Conservation (phyloP, 305 asterid genomes). For the Ilex paraguariensis region DNA sequence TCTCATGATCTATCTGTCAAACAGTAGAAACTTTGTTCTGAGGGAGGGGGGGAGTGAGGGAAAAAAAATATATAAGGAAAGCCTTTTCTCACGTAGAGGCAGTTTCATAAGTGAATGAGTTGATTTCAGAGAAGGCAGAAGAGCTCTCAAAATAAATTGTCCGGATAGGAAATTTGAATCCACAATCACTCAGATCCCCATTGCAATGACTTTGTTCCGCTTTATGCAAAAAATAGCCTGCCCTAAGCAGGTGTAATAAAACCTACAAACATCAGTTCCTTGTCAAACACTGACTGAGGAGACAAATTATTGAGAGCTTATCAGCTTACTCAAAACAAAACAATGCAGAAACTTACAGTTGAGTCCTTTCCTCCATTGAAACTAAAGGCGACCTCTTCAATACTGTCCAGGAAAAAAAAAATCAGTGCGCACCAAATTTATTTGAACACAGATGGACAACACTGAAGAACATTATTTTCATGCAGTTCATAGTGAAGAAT, state of each 20-base stretch:
- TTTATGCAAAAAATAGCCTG: slow-evolving; percentile 74
- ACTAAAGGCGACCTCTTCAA: slow-evolving; percentile 90
- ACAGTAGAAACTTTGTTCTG: too few relatives aligned
- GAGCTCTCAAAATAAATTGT: slow-evolving; percentile 85
- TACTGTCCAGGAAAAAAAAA: slow-evolving; percentile 30
- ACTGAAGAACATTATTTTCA: too few relatives aligned
- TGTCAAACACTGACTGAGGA: slow-evolving; percentile 5
- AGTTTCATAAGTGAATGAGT: slow-evolving; percentile 84
- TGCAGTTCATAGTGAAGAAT: too few relatives aligned
- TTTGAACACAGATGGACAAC: too few relatives aligned
- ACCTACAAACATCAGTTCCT: slow-evolving; percentile 41
- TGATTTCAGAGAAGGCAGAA: slow-evolving; percentile 86
- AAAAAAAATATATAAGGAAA: background rate
- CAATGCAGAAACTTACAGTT: slow-evolving; percentile 47
- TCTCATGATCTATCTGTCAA: too few relatives aligned
- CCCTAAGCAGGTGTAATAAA: slow-evolving; percentile 79
- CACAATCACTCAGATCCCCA: slow-evolving; percentile 29
- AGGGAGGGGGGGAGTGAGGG: too few relatives aligned
- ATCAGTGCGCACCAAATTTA: too few relatives aligned
- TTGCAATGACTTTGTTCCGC: slow-evolving; percentile 25
- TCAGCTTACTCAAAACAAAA: background rate
- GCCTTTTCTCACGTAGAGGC: slow-evolving; percentile 38
- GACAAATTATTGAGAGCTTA: background rate
- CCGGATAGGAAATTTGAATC: slow-evolving; percentile 50
- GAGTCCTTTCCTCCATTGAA: slow-evolving; percentile 98